These are phyloP conservation scores for Rhamnella rubrinervis DNA, from an alignment of 331 rosid species.

Conservation along the genomic window DNA sequence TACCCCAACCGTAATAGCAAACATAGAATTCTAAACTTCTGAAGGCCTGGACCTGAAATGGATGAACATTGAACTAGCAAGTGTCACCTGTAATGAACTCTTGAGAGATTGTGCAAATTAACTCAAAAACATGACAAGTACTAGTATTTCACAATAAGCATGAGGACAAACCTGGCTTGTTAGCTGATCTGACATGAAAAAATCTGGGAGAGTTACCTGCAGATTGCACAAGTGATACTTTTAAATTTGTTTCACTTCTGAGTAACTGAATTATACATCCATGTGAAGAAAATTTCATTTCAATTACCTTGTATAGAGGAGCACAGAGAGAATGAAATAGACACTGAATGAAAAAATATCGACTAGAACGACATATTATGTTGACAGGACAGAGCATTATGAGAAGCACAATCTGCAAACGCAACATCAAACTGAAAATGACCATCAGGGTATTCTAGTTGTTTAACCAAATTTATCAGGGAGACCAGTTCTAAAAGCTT, in stretches of 20 bases:
- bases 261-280: not conserved
- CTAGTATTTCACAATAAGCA: not conserved
- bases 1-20: constrained; percentile 74
- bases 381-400: constrained; percentile 62
- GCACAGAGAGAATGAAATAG: constrained; percentile 53
- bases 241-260: not conserved
- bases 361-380: constrained; percentile 55
- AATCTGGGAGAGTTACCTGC: constrained; percentile 63
- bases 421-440: constrained; percentile 10
- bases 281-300: constrained; percentile 11
- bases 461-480: not conserved
- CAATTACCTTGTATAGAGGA: constrained; percentile 78
- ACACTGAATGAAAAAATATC: constrained; percentile 49
- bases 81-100: not conserved
- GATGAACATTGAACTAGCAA: constrained; percentile 4
- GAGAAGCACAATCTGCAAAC: constrained; percentile 50
- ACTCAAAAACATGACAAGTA: not conserved
- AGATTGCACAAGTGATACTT: constrained; percentile 14
- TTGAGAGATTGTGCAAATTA: not conserved
- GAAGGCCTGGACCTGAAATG: constrained; percentile 68
- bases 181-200: constrained; percentile 80
- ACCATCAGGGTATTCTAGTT: not conserved
- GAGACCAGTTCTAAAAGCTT: no score
- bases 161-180: constrained; percentile 64
- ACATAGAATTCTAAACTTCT: constrained; percentile 74